Base-by-base conservation (phyloP, 1,284 basidiomycete genomes). In the Tylopilus sp. region DNA sequence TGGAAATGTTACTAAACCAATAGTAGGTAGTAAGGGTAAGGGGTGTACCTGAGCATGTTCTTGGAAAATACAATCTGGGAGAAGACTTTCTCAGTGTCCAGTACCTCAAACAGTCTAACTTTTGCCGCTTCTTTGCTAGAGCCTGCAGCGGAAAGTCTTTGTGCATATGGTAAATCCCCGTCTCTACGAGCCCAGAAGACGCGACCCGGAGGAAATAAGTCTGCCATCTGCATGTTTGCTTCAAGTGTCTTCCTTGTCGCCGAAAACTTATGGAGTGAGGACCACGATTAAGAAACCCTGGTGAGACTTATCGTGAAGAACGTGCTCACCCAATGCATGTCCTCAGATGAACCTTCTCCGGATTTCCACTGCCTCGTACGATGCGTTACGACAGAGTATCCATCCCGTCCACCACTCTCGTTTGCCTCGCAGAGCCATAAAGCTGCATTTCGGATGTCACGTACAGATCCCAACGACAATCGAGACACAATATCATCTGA, bases 401-500 rank as follows among this genome's bases (percentile, higher is more conserved):
- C 86, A 49, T 78, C 76, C 44, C 63, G 68, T n/a, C 66, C 68
- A 33, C 65, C 66, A 36, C 69, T 74, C 43, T 76, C 80, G 62
- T 81, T 82, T 35, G 80, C 86, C 60, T 89, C 85, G 64, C 88
- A 91, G 20, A 93, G 72, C 90, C 89, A 92, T 52, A 83, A 76
- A 2, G 84, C 82, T 5, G 85, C 87, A 48, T 88, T 85, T 44
- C 82, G 83, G 35, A 93, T 79, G 65, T 93, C 90, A 20, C 85
- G 80, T 20, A 93, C 81, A 43, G 88, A 83, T 4, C 90, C 90
- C 6, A 93, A 74, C 3, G 87, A 90, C 3, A 94, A 75, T 17
- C 91, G 80, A 2, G 87, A 83, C 11, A 94, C 87, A 46, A 92
- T 77, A 60, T 94, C 92, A 65, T 90, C 85, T 6, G 88, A 90